These are phyloP conservation scores for Calonectria pseudoreteaudii DNA, from an alignment of 2,329 filamentous ascomycete genomes.

Conservation along the genomic window DNA sequence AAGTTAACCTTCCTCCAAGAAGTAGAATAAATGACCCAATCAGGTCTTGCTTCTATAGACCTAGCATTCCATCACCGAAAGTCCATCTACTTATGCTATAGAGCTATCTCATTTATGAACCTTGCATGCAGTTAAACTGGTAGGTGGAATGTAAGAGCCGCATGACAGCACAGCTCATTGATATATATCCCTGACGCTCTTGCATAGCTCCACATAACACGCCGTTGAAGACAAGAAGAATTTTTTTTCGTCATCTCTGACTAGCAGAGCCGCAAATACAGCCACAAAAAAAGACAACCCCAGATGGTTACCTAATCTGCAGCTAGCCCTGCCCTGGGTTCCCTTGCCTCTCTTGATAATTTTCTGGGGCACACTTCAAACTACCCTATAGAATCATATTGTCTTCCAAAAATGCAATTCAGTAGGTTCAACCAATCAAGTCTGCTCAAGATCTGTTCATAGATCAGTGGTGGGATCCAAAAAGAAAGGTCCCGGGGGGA, in stretches of 20 bases:
- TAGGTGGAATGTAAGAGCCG: too few relatives aligned
- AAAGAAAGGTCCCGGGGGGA: neutral
- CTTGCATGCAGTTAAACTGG: too few relatives aligned
- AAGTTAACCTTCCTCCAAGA: neutral
- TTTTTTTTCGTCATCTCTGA: too few relatives aligned
- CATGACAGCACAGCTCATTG: too few relatives aligned
- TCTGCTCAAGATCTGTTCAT: neutral
- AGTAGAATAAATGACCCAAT: too few relatives aligned
- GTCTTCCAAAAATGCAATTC: neutral
- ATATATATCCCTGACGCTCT: too few relatives aligned
- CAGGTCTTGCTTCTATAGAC: neutral
- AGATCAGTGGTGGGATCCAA: neutral
- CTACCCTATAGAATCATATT: neutral
- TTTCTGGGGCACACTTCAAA: neutral
- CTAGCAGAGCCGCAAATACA: too few relatives aligned
- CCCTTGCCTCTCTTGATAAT: neutral
- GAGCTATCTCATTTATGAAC: too few relatives aligned
- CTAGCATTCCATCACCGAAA: too few relatives aligned
- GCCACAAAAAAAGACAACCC: neutral
- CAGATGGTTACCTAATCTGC: fast-evolving
- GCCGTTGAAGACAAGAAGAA: neutral
- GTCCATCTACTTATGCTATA: too few relatives aligned
- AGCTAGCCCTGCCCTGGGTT: too few relatives aligned
- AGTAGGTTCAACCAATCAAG: neutral
- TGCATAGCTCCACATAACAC: neutral